phyloP scores from a whole-genome alignment of 495 filamentous ascomycete genomes.

The Glonium stellatum region DNA sequence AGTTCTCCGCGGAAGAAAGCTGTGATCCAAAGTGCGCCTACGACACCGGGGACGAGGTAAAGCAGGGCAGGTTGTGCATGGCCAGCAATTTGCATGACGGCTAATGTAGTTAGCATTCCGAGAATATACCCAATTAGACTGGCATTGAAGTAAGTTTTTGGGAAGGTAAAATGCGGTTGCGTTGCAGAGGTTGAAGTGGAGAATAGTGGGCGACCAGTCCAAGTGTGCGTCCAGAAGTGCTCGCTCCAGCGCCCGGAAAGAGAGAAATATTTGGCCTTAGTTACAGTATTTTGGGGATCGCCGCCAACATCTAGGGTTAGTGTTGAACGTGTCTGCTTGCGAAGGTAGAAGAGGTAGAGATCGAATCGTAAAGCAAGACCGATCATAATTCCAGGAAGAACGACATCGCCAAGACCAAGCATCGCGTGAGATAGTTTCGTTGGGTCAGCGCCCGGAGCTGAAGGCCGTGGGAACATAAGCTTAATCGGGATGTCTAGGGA shows the following conservation, averaged over 20 bases:
- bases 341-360: constrained; percentile 71
- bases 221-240: constrained; percentile 63
- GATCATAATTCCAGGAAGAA: constrained; percentile 90
- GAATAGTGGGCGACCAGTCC: constrained; percentile 20
- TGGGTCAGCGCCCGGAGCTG: constrained; percentile 37
- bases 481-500: constrained; percentile 90
- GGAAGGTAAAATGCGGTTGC: constrained; percentile 45
- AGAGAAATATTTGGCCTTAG: constrained; percentile 52
- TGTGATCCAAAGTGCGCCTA: constrained; percentile 72
- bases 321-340: constrained; percentile 40
- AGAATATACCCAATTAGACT: constrained; percentile 68
- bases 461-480: constrained; percentile 71
- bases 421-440: constrained; percentile 54
- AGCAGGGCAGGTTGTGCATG: constrained; percentile 88
- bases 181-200: constrained; percentile 33
- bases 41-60: constrained; percentile 84
- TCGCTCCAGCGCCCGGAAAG: constrained; percentile 73
- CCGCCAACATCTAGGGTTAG: not conserved
- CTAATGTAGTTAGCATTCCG: constrained; percentile 72
- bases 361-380: constrained; percentile 85
- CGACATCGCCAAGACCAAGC: constrained; percentile 89
- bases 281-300: not conserved
- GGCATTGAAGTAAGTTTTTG: constrained; percentile 83
- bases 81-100: constrained; percentile 66
- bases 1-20: constrained; percentile 64